Conservation (phyloP, 441 rosid species). For the Mallotus repandus region DNA sequence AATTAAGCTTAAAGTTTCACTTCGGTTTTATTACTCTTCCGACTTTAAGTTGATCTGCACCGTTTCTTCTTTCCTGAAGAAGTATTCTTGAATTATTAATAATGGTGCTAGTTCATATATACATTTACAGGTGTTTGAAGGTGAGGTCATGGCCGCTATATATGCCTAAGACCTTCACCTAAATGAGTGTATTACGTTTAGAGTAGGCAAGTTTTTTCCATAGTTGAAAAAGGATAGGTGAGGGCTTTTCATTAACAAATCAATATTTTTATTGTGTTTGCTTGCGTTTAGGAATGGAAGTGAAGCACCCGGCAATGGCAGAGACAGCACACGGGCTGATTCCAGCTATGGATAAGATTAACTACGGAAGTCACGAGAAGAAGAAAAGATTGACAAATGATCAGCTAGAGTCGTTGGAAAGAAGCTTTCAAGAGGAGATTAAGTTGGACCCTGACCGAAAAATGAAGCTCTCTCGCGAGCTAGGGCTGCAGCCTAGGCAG, state of each 20-base stretch:
- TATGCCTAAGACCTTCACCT: too few relatives aligned
- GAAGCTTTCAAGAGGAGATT: slow-evolving; percentile 80
- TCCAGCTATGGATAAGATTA: slow-evolving; percentile 35
- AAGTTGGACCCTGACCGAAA: slow-evolving; percentile 83
- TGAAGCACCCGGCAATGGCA: slow-evolving; percentile 43
- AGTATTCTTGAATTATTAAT: too few relatives aligned
- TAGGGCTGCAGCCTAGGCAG: slow-evolving; percentile 87
- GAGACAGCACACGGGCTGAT: slow-evolving; percentile 31
- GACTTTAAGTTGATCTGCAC: too few relatives aligned
- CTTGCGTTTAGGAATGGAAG: slow-evolving; percentile 36
- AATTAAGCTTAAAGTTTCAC: too few relatives aligned
- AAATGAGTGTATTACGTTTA: too few relatives aligned
- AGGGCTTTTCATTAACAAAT: not conserved
- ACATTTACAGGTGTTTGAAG: too few relatives aligned
- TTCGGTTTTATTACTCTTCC: too few relatives aligned
- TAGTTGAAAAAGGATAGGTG: too few relatives aligned
- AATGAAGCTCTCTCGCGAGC: slow-evolving; percentile 75
- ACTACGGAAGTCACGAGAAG: slow-evolving; percentile 45
- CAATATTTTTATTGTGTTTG: not conserved
- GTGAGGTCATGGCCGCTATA: too few relatives aligned
- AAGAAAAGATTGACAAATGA: slow-evolving; percentile 70
- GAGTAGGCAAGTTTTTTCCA: too few relatives aligned
- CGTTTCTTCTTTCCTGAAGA: too few relatives aligned
- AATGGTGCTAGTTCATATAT: too few relatives aligned
- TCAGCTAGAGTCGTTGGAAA: slow-evolving; percentile 72